Base-by-base conservation (phyloP, 371 early-diverging fungal genomes). In the Mucor circinelloides region DNA sequence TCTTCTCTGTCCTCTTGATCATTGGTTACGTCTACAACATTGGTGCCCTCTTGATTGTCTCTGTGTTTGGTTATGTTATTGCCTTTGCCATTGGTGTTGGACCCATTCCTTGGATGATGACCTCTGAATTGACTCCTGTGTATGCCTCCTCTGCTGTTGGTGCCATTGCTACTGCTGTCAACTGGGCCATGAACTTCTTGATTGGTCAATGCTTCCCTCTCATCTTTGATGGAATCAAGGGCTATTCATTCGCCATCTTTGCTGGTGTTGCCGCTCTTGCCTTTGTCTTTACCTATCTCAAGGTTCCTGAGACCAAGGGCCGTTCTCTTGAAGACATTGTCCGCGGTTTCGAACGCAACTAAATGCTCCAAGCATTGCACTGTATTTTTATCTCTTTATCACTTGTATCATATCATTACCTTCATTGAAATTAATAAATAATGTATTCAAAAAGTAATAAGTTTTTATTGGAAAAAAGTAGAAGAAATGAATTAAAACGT, bases 51-150 rank as follows among this genome's bases (percentile, higher is more conserved):
- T 84, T 92, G 6, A 85, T 86, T 31, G 82, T 86, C 5, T 79
- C 89, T 54, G 83, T 93, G 40, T 87, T 91, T 70, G 58, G 91
- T 19, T 95, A 92, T 79, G 88, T 92, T 19, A 85, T 88, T 21
- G 83, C 86, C 48, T 97, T 93, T 79, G 92, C 92, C 42, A 74
- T 95, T 30, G 98, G 94, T 10, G 70, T 96, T 3, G 94, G 95
- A 8, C 89, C 90, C 0, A 91, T 95, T 61, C 92, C 94, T 6
- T 94, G 94, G 92, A 75, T 92, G 66, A 69, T 92, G 25, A 86
- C 87, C 6, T 85, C 91, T 1, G 93, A 93, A 65, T 64, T 94
- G 62, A 78, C 90, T 44, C 91, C 92, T 0, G 85, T 87, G 0
- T 84, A 87, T 15, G 74, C 89, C 2, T 85, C 89, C 6, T 85